Evolutionary conservation across 2,329 filamentous ascomycete genomes (phyloP).

Genomic region (Paecilomyces sp.): DNA sequence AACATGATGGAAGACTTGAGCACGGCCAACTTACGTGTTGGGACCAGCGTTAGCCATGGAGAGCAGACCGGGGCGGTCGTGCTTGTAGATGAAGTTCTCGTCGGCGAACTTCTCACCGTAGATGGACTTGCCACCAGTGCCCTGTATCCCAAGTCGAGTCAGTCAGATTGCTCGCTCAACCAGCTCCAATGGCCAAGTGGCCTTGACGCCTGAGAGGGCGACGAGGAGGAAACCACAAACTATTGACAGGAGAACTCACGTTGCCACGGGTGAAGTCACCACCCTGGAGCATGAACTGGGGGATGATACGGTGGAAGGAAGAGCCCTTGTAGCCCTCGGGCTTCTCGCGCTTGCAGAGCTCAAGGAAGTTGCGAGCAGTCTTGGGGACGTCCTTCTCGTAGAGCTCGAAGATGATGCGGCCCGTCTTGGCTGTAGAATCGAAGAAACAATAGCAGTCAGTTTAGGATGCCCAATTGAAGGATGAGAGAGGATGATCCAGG

Average conservation of each 20-base stretch:
- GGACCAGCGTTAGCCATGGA: conserved; percentile 95
- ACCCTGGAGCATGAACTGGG: conserved; percentile 91
- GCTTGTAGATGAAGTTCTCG: conserved; percentile 79
- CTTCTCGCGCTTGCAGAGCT: conserved; percentile 73
- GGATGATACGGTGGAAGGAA: conserved; percentile 88
- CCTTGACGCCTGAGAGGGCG: not conserved
- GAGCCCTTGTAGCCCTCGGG: conserved; percentile 78
- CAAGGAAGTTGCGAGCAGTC: conserved; percentile 78
- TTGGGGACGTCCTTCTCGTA: conserved; percentile 81
- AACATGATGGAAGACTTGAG: not conserved
- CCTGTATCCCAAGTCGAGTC: conserved; percentile 42
- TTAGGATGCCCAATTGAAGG: conserved; percentile 8
- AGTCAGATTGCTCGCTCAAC: not conserved
- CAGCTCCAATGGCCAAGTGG: not conserved
- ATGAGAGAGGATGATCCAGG: conserved; percentile 4
- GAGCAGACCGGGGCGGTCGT: conserved; percentile 68
- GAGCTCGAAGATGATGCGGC: conserved; percentile 83
- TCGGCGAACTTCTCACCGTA: conserved; percentile 92
- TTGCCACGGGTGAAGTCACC: conserved; percentile 92
- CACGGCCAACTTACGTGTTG: conserved; percentile 61
- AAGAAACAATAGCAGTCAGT: conserved; percentile 14
- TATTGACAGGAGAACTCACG: conserved; percentile 48
- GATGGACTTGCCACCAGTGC: conserved; percentile 87
- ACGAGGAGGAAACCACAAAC: not conserved
- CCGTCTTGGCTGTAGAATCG: conserved; percentile 54